Percentiles rank a stretch among this genome's conserved stretches.
phyloP scores from a whole-genome alignment of 2,329 filamentous ascomycete genomes.

The Verticillium dahliae region DNA sequence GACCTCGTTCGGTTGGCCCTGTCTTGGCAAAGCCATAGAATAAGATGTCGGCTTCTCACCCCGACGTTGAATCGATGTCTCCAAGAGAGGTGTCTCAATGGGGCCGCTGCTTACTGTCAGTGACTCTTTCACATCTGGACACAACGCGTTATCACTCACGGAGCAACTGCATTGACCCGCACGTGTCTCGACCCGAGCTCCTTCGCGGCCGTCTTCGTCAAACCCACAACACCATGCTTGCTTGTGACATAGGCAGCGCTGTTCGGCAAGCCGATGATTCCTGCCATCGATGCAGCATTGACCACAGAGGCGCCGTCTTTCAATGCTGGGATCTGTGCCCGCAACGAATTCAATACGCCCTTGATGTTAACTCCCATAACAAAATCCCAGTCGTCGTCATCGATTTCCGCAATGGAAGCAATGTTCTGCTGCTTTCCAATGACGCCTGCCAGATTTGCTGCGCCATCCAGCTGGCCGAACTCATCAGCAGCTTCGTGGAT shows the following conservation, averaged over 20 bases:
- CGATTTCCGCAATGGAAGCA: constrained; percentile 16
- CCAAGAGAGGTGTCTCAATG: constrained; percentile 9
- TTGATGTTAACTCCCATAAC: constrained; percentile 35
- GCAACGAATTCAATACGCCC: constrained; percentile 43
- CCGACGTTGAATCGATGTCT: neutral
- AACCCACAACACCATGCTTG: constrained; percentile 22
- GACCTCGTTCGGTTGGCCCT: constrained; percentile 19
- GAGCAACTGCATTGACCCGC: constrained; percentile 19
- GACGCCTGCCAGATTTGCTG: constrained; percentile 30
- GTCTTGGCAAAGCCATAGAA: constrained; percentile 12
- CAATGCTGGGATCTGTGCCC: constrained; percentile 38
- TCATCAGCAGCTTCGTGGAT: constrained; percentile 21
- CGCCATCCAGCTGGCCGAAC: constrained; percentile 31
- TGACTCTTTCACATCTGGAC: too few relatives aligned
- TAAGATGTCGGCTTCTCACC: neutral
- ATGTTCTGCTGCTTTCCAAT: constrained; percentile 8
- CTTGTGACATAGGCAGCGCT: constrained; percentile 22
- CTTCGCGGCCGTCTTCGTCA: constrained; percentile 21
- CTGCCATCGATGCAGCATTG: constrained; percentile 34
- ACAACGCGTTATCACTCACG: constrained; percentile 12
- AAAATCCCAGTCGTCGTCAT: constrained; percentile 33
- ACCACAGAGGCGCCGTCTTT: constrained; percentile 34
- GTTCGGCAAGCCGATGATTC: constrained; percentile 24
- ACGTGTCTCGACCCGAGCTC: constrained; percentile 15
- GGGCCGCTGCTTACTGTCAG: neutral